Evolutionary conservation across 805 yeast genomes (phyloP).

Genomic region (Scheffersomyces lignosus): DNA sequence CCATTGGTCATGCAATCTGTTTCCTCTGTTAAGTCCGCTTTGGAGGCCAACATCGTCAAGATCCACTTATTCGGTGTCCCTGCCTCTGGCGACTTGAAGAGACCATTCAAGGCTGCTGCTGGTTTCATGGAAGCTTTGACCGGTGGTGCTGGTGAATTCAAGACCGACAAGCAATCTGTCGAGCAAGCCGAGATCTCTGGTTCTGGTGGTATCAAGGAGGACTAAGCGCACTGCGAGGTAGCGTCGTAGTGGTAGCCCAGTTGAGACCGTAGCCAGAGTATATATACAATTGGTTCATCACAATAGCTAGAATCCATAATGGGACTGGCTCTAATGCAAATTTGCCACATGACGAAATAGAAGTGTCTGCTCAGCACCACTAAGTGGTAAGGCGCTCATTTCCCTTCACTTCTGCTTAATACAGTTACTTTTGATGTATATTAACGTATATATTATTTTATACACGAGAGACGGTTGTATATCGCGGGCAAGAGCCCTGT

Average conservation of each 20-base stretch:
- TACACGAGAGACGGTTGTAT: too few species aligned
- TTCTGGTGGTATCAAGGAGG: conserved; percentile 85
- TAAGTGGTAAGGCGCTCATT: too few species aligned
- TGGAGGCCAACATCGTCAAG: conserved; percentile 87
- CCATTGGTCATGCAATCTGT: conserved; percentile 95
- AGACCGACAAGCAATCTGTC: conserved; percentile 85
- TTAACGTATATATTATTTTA: too few species aligned
- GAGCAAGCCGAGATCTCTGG: conserved; percentile 85
- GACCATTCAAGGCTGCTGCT: conserved; percentile 89
- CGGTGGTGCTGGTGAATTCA: conserved; percentile 54
- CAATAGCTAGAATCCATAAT: too few species aligned
- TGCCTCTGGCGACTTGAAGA: conserved; percentile 86
- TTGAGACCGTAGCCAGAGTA: conserved; percentile 41
- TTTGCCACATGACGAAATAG: too few species aligned
- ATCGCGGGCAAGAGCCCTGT: too few species aligned
- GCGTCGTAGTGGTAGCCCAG: conserved; percentile 33
- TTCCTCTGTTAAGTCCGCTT: conserved; percentile 84
- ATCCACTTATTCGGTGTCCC: conserved; percentile 83
- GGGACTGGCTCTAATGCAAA: too few species aligned
- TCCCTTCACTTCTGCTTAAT: too few species aligned
- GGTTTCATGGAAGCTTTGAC: conserved; percentile 58
- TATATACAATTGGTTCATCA: too few species aligned
- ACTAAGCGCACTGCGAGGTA: conserved; percentile 38
- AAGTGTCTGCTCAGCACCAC: too few species aligned
- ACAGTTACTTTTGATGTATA: too few species aligned